phyloP scores from a whole-genome alignment of 192 early-diverging fungal genomes.

The Oehlia diaphana region DNA sequence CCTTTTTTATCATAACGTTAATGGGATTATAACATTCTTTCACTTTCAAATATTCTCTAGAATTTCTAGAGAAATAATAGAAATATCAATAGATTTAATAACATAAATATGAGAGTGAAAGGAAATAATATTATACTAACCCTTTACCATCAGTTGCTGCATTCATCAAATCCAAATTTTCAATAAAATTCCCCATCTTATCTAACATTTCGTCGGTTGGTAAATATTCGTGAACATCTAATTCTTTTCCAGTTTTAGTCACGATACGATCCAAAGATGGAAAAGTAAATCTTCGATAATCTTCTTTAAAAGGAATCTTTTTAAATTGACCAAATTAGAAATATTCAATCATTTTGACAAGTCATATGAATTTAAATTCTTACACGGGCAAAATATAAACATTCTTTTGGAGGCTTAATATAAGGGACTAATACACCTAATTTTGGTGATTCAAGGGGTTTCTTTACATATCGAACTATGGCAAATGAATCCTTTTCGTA shows the following conservation, averaged over 20 bases:
- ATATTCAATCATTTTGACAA: neutral
- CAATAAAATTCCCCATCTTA: conserved; percentile 56
- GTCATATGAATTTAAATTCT: neutral
- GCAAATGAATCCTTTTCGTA: conserved; percentile 54
- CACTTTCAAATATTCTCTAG: conserved; percentile 51
- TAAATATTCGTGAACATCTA: conserved; percentile 45
- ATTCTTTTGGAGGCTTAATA: conserved; percentile 37
- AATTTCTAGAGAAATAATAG: conserved; percentile 27
- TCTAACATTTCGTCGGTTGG: conserved; percentile 54
- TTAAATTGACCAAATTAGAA: neutral
- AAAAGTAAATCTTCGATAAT: conserved; percentile 57
- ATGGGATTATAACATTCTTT: conserved; percentile 63
- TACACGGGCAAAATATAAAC: conserved; percentile 43
- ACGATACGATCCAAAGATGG: conserved; percentile 47
- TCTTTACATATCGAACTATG: conserved; percentile 61
- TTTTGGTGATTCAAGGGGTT: conserved; percentile 54
- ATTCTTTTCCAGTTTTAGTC: conserved; percentile 40
- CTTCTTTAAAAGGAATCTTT: conserved; percentile 68
- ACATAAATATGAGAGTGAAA: neutral
- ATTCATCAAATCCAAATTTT: conserved; percentile 59
- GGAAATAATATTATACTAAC: conserved; percentile 32
- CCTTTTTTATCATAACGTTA: conserved; percentile 54
- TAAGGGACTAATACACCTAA: conserved; percentile 64
- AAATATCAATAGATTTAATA: neutral
- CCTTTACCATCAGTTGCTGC: conserved; percentile 44